Evolutionary conservation across 106 monocot genomes (phyloP), one percentile per base, ranked within the genome.

Genomic region (Acanthochlamys bracteata): DNA sequence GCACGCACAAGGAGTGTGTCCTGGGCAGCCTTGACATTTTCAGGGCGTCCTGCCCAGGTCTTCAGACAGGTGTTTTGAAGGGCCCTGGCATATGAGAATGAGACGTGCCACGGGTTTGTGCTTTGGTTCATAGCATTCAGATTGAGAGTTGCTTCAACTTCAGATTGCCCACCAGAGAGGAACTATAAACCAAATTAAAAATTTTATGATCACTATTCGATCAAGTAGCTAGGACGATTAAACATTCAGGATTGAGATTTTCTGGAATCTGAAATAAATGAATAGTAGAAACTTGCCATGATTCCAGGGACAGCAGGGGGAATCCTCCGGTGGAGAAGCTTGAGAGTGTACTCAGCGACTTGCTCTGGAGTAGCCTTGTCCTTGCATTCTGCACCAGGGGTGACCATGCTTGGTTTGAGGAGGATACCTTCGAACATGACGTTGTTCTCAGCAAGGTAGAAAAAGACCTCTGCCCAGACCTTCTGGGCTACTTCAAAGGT

Each of bases 51-150:
- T 63, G 78, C 88, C 84, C 84, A 89, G 11, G 88, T 89, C 72
- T 89, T 89, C 70, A 89, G 57, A 84, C 84, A 89, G 2, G 88
- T 84, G 81, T 89, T 89, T 57, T 89, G 84, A 39, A 89, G 73
- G 19, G 88, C 84, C 68, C 84, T 75, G 0, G 88, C 84, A 20
- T 89, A 89, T 15, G 88, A 89, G 69, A 89, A 89, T 0, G 88
- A 89, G n/a, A 89, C 84, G 49, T 81, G 88, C 88, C 88, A 89
- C 17, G 88, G 84, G 78, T 76, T 84, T 11, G 78, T n/a, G 20
- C 84, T 66, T 63, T 89, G 88, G 77, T 84, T 89, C 84, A 89
- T 89, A 25, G 88, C 88, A 68, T 89, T 89, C 52, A 89, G 43
- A 78, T 89, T 89, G 60, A 68, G 68, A 27, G 88, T 89, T 60